A percentile compares a stretch with the other conserved stretches of the same genome.
These are phyloP conservation scores for Verticillium klebahnii DNA, from an alignment of 2,329 filamentous ascomycete species.

Conservation along the genomic window DNA sequence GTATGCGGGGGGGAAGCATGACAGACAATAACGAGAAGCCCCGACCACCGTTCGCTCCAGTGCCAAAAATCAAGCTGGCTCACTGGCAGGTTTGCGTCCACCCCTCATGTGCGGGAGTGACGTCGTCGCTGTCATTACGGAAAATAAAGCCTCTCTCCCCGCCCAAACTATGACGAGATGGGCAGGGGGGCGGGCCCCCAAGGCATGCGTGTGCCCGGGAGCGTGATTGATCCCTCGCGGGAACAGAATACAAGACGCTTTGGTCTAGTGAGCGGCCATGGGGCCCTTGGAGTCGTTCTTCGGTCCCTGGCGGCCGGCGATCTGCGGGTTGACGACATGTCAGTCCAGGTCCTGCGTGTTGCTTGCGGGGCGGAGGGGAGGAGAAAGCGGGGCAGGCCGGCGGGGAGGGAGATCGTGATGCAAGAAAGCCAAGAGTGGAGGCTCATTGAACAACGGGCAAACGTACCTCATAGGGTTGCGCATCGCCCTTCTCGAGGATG, in stretches of 20 bases:
- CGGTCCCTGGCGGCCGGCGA: slow-evolving; percentile 45
- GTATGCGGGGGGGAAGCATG: not conserved
- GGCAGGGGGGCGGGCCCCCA: not conserved
- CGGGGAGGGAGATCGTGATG: not conserved
- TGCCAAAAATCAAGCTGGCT: not conserved
- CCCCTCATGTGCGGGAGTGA: not conserved
- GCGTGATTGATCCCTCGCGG: not conserved
- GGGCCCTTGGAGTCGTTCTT: slow-evolving; percentile 49
- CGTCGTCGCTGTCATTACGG: not conserved
- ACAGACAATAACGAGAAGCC: not conserved
- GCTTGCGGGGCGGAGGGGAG: not conserved
- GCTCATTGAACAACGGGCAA: too few species aligned
- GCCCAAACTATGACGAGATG: not conserved
- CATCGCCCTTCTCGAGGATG: slow-evolving; percentile 72
- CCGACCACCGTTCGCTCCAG: not conserved
- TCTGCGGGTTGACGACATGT: slow-evolving; percentile 26
- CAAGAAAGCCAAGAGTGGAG: slow-evolving; percentile 4
- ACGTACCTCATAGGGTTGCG: slow-evolving; percentile 57
- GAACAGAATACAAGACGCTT: not conserved
- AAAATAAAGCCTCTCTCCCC: not conserved
- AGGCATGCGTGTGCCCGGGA: not conserved
- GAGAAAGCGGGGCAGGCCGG: not conserved
- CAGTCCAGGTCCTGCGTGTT: not conserved
- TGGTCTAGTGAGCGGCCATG: slow-evolving; percentile 34
- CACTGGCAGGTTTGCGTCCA: not conserved